These are phyloP conservation scores for Cladosporium austrohemisphaericum DNA, from an alignment of 2,329 filamentous ascomycete genomes.

Conservation along the genomic window DNA sequence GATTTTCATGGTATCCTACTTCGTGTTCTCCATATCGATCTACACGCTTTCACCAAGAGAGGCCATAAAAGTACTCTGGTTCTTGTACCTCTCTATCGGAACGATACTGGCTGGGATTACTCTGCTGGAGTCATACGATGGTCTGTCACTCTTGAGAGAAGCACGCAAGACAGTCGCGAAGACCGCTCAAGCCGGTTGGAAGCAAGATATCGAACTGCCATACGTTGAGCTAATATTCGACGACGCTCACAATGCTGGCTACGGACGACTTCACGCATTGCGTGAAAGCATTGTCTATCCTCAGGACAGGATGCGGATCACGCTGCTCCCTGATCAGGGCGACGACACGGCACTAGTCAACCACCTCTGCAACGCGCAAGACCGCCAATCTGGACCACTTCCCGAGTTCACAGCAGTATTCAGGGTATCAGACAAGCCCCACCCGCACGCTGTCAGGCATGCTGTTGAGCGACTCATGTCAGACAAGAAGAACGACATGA, in stretches of 20 bases:
- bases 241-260: background rate
- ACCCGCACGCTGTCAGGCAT: constrained; percentile 20
- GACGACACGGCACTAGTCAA: constrained; percentile 7
- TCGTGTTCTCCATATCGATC: constrained; percentile 23
- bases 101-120: constrained; percentile 19
- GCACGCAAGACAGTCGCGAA: constrained; percentile 20
- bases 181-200: constrained; percentile 8
- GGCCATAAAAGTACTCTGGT: constrained; percentile 23
- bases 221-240: constrained; percentile 21
- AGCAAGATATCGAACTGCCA: constrained; percentile 17
- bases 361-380: constrained; percentile 12
- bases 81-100: constrained; percentile 21
- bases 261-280: constrained; percentile 4
- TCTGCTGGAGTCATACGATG: constrained; percentile 22
- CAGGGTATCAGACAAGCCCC: constrained; percentile 16
- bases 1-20: constrained; percentile 21
- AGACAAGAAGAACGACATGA: constrained; percentile 19
- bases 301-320: constrained; percentile 17
- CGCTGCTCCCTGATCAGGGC: constrained; percentile 13
- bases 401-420: constrained; percentile 19
- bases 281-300: constrained; percentile 16
- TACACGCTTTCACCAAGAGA: constrained; percentile 18
- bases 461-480: constrained; percentile 19
- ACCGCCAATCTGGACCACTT: constrained; percentile 9
- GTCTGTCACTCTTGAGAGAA: constrained; percentile 18